These are phyloP conservation scores for Thuidium tamariscinum DNA, from an alignment of 225 moss, liverwort and hornwort species.

Conservation along the genomic window DNA sequence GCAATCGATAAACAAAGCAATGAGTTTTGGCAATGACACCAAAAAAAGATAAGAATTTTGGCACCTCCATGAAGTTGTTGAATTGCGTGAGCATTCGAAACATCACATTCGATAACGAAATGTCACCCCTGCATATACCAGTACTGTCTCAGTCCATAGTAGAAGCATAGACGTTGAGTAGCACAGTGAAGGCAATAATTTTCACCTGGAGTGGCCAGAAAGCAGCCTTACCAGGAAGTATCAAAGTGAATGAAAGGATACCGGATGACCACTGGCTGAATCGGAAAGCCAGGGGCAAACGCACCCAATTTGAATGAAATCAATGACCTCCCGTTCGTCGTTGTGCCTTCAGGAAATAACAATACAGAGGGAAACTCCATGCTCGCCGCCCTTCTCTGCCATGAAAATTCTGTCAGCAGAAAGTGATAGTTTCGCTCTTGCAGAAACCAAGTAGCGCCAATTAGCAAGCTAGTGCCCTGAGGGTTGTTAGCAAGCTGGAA, in stretches of 20 bases:
- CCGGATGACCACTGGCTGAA: slow-evolving; percentile 88
- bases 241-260: slow-evolving; percentile 60
- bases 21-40: neutral
- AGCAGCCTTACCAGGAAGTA: slow-evolving; percentile 48
- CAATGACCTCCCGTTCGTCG: slow-evolving; percentile 78
- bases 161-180: neutral
- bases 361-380: slow-evolving; percentile 68
- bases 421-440: neutral
- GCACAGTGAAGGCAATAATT: neutral
- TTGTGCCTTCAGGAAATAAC: slow-evolving; percentile 85
- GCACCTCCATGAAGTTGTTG: slow-evolving; percentile 83
- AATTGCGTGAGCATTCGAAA: slow-evolving; percentile 83
- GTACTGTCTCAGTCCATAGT: neutral
- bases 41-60: neutral
- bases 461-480: neutral
- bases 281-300: slow-evolving; percentile 73
- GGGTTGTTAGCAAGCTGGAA: neutral
- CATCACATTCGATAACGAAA: slow-evolving; percentile 42
- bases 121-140: slow-evolving; percentile 59
- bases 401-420: neutral
- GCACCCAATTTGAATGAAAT: slow-evolving; percentile 87
- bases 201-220: neutral
- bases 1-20: neutral
- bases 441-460: neutral
- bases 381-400: slow-evolving; percentile 66